Percentiles rank a stretch among this genome's conserved stretches.
Evolutionary conservation across 805 yeast genomes (phyloP).

Genomic region (Ogataea pini): DNA sequence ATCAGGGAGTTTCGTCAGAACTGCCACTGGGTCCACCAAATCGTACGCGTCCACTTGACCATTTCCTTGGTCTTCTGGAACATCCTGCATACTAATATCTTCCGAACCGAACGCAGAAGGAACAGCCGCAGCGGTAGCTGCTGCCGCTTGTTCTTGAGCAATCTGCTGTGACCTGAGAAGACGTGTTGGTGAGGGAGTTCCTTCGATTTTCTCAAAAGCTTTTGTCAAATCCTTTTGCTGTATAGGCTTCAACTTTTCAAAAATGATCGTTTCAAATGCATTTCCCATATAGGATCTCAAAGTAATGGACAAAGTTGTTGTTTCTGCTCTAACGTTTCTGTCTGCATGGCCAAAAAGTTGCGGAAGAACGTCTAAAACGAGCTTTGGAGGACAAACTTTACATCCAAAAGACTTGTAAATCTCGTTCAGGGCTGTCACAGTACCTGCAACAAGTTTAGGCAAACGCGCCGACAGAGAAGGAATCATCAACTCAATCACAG

Average conservation of each 20-base stretch:
- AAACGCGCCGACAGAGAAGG: conserved; percentile 62
- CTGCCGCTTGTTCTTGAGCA: neutral
- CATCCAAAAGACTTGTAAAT: conserved; percentile 67
- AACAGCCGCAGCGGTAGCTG: conserved; percentile 24
- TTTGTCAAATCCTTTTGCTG: conserved; percentile 83
- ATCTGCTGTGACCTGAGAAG: conserved; percentile 52
- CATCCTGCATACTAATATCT: conserved; percentile 39
- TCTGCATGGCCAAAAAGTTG: conserved; percentile 85
- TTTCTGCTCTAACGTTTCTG: conserved; percentile 77
- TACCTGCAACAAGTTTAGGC: conserved; percentile 79
- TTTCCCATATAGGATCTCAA: conserved; percentile 75
- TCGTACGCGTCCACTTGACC: conserved; percentile 64
- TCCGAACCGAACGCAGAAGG: conserved; percentile 28
- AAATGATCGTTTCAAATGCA: conserved; percentile 55
- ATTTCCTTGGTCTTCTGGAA: neutral
- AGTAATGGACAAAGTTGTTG: conserved; percentile 66
- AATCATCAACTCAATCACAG: conserved; percentile 63
- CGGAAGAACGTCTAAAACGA: conserved; percentile 57
- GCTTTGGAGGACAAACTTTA: conserved; percentile 55
- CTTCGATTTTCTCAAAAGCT: conserved; percentile 56
- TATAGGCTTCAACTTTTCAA: conserved; percentile 80
- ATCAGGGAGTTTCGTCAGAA: conserved; percentile 63
- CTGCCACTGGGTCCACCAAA: conserved; percentile 66
- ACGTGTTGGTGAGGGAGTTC: conserved; percentile 53
- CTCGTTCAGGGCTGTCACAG: conserved; percentile 54